Percentiles rank a stretch among this genome's conserved stretches.
These are phyloP conservation scores for Mucor plumbeus DNA, from an alignment of 371 early-diverging fungal species.

Conservation along the genomic window DNA sequence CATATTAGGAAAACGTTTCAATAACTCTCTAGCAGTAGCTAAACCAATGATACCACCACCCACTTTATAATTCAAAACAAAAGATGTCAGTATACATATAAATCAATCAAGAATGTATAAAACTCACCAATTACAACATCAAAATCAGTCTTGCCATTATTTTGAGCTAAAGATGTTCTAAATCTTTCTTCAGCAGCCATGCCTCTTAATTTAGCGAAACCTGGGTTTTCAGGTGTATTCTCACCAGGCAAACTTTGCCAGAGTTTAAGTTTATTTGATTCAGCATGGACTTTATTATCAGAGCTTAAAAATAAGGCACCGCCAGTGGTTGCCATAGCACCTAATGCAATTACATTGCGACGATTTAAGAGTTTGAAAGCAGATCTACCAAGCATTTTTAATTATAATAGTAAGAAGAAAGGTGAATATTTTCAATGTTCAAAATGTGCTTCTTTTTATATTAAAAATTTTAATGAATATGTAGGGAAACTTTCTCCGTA, in stretches of 20 bases:
- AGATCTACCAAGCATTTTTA: conserved; percentile 44
- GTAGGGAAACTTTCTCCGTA: conserved; percentile 23
- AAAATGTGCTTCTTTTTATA: not conserved
- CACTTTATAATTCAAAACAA: conserved; percentile 18
- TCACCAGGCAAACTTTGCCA: conserved; percentile 56
- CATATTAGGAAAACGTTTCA: conserved; percentile 52
- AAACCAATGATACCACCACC: conserved; percentile 57
- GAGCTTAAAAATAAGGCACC: conserved; percentile 34
- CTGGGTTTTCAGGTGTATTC: conserved; percentile 49
- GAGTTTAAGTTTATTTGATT: conserved; percentile 44
- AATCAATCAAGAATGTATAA: not conserved
- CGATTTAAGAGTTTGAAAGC: conserved; percentile 34
- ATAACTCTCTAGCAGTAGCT: conserved; percentile 57
- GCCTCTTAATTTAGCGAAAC: conserved; percentile 51
- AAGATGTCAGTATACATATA: conserved; percentile 5
- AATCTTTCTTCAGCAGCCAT: conserved; percentile 52
- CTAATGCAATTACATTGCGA: conserved; percentile 35
- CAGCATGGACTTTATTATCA: conserved; percentile 43
- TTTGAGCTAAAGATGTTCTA: conserved; percentile 44
- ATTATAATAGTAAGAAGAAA: conserved; percentile 10
- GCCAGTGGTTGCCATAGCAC: conserved; percentile 44
- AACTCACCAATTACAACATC: conserved; percentile 54
- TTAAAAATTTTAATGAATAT: conserved; percentile 13
- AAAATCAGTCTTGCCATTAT: conserved; percentile 54
- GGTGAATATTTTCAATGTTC: not conserved